Base-by-base conservation (phyloP, 495 filamentous ascomycete genomes). In the Usnea hakonensis region DNA sequence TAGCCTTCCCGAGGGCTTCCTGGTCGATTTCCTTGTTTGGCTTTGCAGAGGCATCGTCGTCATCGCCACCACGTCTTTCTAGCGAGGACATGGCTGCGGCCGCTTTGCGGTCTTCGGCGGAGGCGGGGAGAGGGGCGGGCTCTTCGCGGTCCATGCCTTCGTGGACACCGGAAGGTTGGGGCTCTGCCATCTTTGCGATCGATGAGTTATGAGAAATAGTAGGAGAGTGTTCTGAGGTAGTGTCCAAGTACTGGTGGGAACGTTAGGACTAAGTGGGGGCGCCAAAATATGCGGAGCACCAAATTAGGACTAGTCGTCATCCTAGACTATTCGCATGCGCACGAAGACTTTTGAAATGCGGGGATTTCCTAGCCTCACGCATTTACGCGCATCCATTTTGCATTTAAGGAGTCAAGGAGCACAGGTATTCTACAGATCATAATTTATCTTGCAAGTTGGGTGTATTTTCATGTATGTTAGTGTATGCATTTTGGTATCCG, bases 81-180 rank as follows among this genome's bases (percentile, higher is more conserved):
- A 96, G 87, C 60, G 85, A 83, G 64, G 83, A 85, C 68, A 95
- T 85, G 21, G 92, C 91, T 32, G 89, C 90, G 61, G 90, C 90
- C 26, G 92, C 89, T 75, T 94, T 95, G 73, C 90, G 89, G 76
- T 94, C 91, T 75, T 95, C 90, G 64, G 90, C 88, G 58, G 82
- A 85, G 44, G 85, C 77, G 48, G 87, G 84, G 30, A 83, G 74
- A 48, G 82, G 74, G 26, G 46, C 26, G 44, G 83, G 81, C 4
- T 55, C 60, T 56, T 64, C 58, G 46, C 79, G 76, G 65, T 75
- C 67, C 57, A 68, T 71, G 65, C 85, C 84, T 71, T 86, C 84
- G 57, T 78, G 74, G 43, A 85, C 69, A 55, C 64, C 77, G 40
- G 76, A 63, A 37, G 85, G 83, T 73, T 86, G 83, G 19, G 77